phyloP scores from a whole-genome alignment of 2,329 filamentous ascomycete genomes.

The Sporothrix dimorphospora region DNA sequence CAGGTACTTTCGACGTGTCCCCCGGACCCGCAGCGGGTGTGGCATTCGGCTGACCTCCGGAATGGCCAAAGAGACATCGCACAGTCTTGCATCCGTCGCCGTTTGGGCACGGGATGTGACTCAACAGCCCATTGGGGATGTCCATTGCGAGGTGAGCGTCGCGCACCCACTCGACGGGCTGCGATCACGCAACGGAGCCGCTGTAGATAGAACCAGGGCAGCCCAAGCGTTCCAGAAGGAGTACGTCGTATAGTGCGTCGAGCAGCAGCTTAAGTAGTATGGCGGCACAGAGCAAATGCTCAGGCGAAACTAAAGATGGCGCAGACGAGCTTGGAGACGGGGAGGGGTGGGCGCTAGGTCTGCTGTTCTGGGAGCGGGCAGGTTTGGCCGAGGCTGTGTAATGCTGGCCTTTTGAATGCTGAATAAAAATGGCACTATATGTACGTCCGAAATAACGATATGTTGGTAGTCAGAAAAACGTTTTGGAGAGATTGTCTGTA shows the following conservation, averaged over 20 bases:
- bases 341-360: not conserved
- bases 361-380: not conserved
- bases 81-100: slow-evolving; percentile 34
- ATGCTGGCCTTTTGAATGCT: not conserved
- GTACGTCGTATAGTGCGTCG: no score
- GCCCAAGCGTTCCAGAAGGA: no score
- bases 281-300: not conserved
- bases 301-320: not conserved
- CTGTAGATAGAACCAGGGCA: no score
- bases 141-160: slow-evolving; percentile 22
- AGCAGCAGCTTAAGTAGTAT: no score
- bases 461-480: not conserved
- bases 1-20: not conserved
- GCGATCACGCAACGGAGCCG: not conserved
- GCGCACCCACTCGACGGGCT: not conserved
- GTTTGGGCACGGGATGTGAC: slow-evolving; percentile 36
- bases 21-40: not conserved
- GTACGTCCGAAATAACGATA: not conserved
- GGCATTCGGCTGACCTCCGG: not conserved
- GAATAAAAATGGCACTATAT: slow-evolving; percentile 12
- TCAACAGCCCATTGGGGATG: slow-evolving; percentile 31
- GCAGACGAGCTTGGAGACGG: not conserved
- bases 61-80: slow-evolving; percentile 36
- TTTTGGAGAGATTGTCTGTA: not conserved
- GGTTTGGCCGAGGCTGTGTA: not conserved